phyloP scores from a whole-genome alignment of 805 yeast genomes.

The Saturnispora kantuleensis region DNA sequence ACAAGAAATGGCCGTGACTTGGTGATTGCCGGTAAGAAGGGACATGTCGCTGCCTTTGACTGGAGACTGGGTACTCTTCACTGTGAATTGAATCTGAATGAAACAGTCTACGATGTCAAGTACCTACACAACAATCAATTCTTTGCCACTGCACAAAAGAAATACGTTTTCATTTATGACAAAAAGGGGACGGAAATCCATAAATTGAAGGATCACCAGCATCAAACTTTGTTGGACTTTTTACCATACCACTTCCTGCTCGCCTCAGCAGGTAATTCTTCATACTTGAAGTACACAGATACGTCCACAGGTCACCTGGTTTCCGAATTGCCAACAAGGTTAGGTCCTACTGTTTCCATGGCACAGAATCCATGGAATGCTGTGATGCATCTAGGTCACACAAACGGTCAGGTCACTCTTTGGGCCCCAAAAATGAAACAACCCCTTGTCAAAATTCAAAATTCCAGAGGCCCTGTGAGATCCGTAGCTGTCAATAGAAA shows the following conservation, averaged over 20 bases:
- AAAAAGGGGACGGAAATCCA: slow-evolving; percentile 87
- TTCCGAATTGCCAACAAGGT: slow-evolving; percentile 72
- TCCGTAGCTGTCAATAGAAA: slow-evolving; percentile 81
- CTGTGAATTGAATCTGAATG: slow-evolving; percentile 77
- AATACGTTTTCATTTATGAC: slow-evolving; percentile 87
- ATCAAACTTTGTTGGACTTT: slow-evolving; percentile 72
- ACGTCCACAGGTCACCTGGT: slow-evolving; percentile 86
- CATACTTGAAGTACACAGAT: slow-evolving; percentile 86
- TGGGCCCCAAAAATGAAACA: slow-evolving; percentile 90
- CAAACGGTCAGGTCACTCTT: slow-evolving; percentile 82
- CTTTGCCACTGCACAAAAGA: slow-evolving; percentile 95
- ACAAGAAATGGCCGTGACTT: slow-evolving; percentile 82
- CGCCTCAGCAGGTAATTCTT: slow-evolving; percentile 83
- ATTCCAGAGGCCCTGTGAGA: slow-evolving; percentile 80
- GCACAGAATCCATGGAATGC: slow-evolving; percentile 94
- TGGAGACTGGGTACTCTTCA: slow-evolving; percentile 82
- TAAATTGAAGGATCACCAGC: slow-evolving; percentile 82
- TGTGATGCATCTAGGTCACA: slow-evolving; percentile 85
- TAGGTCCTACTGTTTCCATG: slow-evolving; percentile 87
- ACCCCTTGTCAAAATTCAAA: slow-evolving; percentile 74
- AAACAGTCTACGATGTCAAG: slow-evolving; percentile 84
- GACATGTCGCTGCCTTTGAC: slow-evolving; percentile 92
- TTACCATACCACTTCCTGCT: slow-evolving; percentile 87
- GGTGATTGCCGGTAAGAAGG: slow-evolving; percentile 79
- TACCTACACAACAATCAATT: slow-evolving; percentile 86